A percentile compares a stretch with the other conserved stretches of the same genome.
Evolutionary conservation across 352 stramenopile genomes (phyloP).

Genomic region (Globisporangium ultimum): DNA sequence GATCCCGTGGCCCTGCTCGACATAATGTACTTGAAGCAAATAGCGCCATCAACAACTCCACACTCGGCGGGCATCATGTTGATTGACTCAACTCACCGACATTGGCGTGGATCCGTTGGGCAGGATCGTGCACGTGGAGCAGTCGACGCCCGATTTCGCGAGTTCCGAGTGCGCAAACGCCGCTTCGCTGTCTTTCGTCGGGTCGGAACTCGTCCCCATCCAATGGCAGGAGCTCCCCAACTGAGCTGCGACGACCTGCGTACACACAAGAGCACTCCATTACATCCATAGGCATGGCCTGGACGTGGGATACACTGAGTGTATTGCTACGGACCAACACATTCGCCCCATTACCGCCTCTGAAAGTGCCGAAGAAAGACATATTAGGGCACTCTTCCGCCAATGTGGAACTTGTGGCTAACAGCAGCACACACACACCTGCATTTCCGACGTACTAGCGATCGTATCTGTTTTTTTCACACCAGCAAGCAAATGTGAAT

Average conservation of each 20-base stretch:
- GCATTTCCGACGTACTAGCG: slow-evolving; percentile 44
- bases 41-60: background rate
- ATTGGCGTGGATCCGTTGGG: slow-evolving; percentile 50
- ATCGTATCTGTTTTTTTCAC: slow-evolving; percentile 34
- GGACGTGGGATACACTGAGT: no score
- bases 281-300: background rate
- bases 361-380: slow-evolving; percentile 2
- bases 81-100: slow-evolving; percentile 38
- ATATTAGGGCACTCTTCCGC: no score
- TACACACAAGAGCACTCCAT: background rate
- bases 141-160: slow-evolving; percentile 41
- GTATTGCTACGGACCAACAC: slow-evolving; percentile 51
- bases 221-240: slow-evolving; percentile 48
- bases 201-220: slow-evolving; percentile 62
- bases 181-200: slow-evolving; percentile 43
- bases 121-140: slow-evolving; percentile 31
- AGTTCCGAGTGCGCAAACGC: slow-evolving; percentile 52
- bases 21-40: slow-evolving; percentile 53
- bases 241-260: slow-evolving; percentile 57
- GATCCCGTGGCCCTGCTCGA: slow-evolving; percentile 56
- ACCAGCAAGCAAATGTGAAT: no score
- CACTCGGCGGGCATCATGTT: no score
- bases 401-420: no score
- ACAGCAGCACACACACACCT: slow-evolving; percentile 25
- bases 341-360: slow-evolving; percentile 68